Evolutionary conservation across 2,329 filamentous ascomycete genomes (phyloP).

Genomic region (Byssothecium circinans): DNA sequence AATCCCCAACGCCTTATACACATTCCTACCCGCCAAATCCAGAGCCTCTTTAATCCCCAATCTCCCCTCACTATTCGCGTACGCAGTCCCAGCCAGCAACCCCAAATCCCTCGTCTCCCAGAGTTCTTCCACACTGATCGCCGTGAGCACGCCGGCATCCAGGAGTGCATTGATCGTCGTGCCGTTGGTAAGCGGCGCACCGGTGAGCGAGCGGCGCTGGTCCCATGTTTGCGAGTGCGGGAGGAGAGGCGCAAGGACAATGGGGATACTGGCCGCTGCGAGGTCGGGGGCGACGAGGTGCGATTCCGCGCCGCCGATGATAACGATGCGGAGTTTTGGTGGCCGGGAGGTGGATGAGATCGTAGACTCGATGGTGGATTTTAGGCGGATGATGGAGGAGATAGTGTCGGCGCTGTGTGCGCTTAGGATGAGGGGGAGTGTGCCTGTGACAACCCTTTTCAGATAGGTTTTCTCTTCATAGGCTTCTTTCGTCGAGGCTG

Average conservation of each 20-base stretch:
- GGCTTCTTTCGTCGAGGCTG: slow-evolving; percentile 9
- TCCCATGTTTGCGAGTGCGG: slow-evolving; percentile 62
- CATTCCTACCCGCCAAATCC: slow-evolving; percentile 59
- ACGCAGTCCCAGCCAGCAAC: slow-evolving; percentile 62
- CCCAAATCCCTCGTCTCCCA: slow-evolving; percentile 64
- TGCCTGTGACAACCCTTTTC: slow-evolving; percentile 57
- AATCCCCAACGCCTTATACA: slow-evolving; percentile 61
- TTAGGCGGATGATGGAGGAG: slow-evolving; percentile 61
- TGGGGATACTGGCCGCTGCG: slow-evolving; percentile 58
- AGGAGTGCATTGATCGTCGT: slow-evolving; percentile 62
- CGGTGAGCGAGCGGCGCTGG: slow-evolving; percentile 62
- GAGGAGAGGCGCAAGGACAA: slow-evolving; percentile 63
- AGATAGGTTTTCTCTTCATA: slow-evolving; percentile 51
- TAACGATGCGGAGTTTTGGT: slow-evolving; percentile 53
- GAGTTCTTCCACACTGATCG: slow-evolving; percentile 63
- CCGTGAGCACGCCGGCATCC: slow-evolving; percentile 61
- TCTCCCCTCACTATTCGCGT: slow-evolving; percentile 58
- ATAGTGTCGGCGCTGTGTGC: slow-evolving; percentile 67
- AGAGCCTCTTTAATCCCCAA: slow-evolving; percentile 59
- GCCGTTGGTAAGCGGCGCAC: slow-evolving; percentile 67
- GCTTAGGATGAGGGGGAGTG: slow-evolving; percentile 59
- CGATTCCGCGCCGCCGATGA: slow-evolving; percentile 66
- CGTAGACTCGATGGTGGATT: slow-evolving; percentile 55
- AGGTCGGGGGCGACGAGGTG: slow-evolving; percentile 62
- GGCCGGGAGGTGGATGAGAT: slow-evolving; percentile 25